phyloP scores from a whole-genome alignment of 2,329 filamentous ascomycete genomes.

The Gyromitra esculenta region DNA sequence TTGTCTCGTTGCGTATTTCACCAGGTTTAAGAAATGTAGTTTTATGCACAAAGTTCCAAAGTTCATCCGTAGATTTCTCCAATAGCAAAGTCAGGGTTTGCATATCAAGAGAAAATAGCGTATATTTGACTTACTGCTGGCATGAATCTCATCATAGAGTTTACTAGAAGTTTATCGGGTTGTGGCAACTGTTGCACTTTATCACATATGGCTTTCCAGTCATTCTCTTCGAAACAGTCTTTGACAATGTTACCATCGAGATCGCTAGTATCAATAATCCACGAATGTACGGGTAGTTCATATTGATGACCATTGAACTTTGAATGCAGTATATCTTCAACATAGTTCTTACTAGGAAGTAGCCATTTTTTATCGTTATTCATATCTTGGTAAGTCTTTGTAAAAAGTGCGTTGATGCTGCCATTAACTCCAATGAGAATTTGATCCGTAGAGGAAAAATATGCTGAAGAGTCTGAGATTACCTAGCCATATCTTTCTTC shows the following conservation, averaged over 20 bases:
- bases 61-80: conserved; percentile 16
- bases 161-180: conserved; percentile 21
- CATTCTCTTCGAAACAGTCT: conserved; percentile 13
- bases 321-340: conserved; percentile 25
- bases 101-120: background rate
- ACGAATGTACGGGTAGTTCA: conserved; percentile 32
- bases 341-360: conserved; percentile 19
- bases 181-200: conserved; percentile 12
- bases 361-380: conserved; percentile 12
- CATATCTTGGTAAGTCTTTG: conserved; percentile 21
- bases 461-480: background rate
- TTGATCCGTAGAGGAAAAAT: background rate
- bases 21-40: conserved; percentile 1
- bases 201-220: conserved; percentile 37
- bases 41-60: conserved; percentile 18
- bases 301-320: conserved; percentile 16
- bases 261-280: conserved; percentile 33
- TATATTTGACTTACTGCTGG: conserved; percentile 2
- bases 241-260: background rate
- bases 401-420: conserved; percentile 21
- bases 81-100: background rate
- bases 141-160: conserved; percentile 35
- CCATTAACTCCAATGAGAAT: background rate
- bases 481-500: background rate
- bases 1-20: background rate